These are phyloP conservation scores for Elymus sibiricus DNA, from an alignment of 176 grass and related monocot species.

Conservation along the genomic window DNA sequence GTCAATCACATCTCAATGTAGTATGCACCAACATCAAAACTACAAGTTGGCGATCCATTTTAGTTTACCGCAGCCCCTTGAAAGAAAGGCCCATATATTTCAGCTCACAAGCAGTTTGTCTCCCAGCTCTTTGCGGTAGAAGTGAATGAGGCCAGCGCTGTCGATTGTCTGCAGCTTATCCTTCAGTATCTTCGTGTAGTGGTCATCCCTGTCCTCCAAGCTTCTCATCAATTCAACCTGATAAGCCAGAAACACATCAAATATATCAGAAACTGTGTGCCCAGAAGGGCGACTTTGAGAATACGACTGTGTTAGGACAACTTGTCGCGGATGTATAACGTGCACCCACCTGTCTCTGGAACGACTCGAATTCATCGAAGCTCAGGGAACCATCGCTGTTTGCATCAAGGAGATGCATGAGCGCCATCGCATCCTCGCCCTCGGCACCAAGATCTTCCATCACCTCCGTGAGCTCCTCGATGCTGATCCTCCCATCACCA, in stretches of 20 bases:
- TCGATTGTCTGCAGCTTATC: conserved; percentile 80
- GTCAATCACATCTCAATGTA: background rate
- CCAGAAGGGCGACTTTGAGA: background rate
- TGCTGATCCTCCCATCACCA: conserved; percentile 82
- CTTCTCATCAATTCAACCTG: conserved; percentile 83
- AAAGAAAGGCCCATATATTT: background rate
- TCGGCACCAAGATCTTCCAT: conserved; percentile 91
- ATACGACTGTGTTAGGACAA: background rate
- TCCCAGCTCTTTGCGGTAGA: conserved; percentile 81
- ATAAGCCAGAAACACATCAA: background rate
- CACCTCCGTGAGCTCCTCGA: conserved; percentile 87
- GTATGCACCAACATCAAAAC: background rate
- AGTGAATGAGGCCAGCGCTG: conserved; percentile 73
- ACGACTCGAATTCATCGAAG: conserved; percentile 83
- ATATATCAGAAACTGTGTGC: background rate
- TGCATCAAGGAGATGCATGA: conserved; percentile 87
- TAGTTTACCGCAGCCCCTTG: background rate
- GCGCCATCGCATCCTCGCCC: conserved; percentile 64
- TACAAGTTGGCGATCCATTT: background rate
- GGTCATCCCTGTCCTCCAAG: conserved; percentile 76
- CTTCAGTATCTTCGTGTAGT: conserved; percentile 68
- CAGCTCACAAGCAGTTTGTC: conserved; percentile 55
- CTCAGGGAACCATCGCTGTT: conserved; percentile 90
- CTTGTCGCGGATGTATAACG: background rate
- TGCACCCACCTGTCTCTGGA: conserved; percentile 74